phyloP scores from a whole-genome alignment of 768 basidiomycete genomes.

The Strobilomyces dryophilus region DNA sequence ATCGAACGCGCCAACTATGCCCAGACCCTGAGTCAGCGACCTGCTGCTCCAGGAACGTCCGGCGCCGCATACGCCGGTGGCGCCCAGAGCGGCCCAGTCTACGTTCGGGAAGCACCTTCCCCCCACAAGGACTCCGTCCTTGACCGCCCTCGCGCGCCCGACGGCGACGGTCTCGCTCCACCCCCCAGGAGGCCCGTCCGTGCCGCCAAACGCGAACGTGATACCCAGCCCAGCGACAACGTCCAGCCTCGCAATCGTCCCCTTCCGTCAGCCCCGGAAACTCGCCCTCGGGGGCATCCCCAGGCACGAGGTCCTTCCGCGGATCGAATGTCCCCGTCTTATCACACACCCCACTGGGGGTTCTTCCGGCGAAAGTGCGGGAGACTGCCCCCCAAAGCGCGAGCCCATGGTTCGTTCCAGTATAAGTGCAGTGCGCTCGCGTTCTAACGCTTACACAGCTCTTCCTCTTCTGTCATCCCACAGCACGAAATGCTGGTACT shows the following conservation, averaged over 20 bases:
- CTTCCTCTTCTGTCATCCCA: no score
- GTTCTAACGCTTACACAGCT: no score
- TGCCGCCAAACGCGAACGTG: conserved; percentile 33
- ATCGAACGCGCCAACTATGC: conserved; percentile 70
- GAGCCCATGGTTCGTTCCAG: no score
- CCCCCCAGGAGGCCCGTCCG: conserved; percentile 19
- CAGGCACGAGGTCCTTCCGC: conserved; percentile 45
- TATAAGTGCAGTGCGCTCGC: no score
- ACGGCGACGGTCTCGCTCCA: conserved; percentile 29
- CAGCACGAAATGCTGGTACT: no score
- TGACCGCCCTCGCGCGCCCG: conserved; percentile 46
- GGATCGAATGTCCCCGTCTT: conserved; percentile 50
- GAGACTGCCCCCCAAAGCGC: conserved; percentile 45
- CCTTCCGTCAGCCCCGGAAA: conserved; percentile 34
- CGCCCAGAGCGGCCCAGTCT: conserved; percentile 36
- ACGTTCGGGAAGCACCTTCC: conserved; percentile 36
- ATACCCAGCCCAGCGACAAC: conserved; percentile 32
- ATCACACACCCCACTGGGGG: conserved; percentile 46
- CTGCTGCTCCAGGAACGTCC: conserved; percentile 34
- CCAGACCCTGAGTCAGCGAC: conserved; percentile 47
- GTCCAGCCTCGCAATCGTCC: conserved; percentile 22
- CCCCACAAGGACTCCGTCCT: conserved; percentile 48
- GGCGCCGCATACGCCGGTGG: conserved; percentile 47
- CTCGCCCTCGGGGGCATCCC: conserved; percentile 32
- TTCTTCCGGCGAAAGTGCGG: conserved; percentile 40